Conservation (phyloP, 140 eudicot genomes). For the Senecio squalidus region DNA sequence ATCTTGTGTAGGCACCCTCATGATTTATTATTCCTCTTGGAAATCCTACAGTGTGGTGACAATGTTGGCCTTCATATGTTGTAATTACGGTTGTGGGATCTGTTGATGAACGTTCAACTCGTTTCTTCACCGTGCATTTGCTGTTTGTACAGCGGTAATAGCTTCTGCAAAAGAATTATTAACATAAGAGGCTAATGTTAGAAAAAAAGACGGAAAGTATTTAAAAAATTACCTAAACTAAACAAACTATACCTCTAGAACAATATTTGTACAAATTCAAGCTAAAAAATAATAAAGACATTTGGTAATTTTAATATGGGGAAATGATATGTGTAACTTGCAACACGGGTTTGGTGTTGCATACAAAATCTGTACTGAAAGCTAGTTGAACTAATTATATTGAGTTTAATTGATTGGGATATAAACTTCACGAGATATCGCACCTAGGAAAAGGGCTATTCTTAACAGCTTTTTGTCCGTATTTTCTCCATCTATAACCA, state of each 20-base stretch:
- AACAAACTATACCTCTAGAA: too few relatives aligned
- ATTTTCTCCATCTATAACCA: conserved; percentile 92
- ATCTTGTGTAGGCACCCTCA: conserved; percentile 2
- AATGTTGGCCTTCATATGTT: conserved; percentile 11
- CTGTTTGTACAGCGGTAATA: conserved; percentile 91
- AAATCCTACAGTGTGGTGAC: conserved; percentile 10
- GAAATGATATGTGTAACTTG: too few relatives aligned
- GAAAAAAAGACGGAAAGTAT: neutral
- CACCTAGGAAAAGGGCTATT: conserved; percentile 94
- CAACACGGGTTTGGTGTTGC: too few relatives aligned
- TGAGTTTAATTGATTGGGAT: neutral
- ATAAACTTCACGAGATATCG: neutral
- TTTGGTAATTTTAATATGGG: too few relatives aligned
- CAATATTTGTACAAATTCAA: too few relatives aligned
- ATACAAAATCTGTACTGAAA: too few relatives aligned
- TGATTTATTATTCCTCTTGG: conserved; percentile 6
- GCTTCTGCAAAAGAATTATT: conserved; percentile 49
- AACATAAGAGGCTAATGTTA: neutral
- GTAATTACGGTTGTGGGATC: conserved; percentile 50
- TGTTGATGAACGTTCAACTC: conserved; percentile 74
- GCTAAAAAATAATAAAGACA: too few relatives aligned
- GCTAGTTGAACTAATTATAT: too few relatives aligned
- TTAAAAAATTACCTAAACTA: too few relatives aligned
- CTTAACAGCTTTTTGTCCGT: conserved; percentile 93
- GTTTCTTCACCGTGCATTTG: conserved; percentile 88